Base-by-base conservation (phyloP, 1,284 basidiomycete genomes). In the Mycena sp. region DNA sequence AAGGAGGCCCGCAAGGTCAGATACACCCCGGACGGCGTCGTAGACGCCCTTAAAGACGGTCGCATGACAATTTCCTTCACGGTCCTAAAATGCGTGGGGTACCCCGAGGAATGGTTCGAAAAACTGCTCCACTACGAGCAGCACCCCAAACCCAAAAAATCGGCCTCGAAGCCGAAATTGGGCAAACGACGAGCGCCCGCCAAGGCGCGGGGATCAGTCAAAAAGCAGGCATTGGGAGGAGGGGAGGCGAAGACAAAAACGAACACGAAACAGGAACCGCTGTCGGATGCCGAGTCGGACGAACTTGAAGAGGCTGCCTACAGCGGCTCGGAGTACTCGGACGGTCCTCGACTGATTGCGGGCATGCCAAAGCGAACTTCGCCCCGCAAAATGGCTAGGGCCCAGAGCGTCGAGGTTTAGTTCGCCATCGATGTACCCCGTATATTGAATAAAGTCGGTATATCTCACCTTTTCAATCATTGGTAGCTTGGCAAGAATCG, bases 101-200 rank as follows among this genome's bases (percentile, higher is more conserved):
- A 65, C 52, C 71, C 71, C 8, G 13, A 66, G 22, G 66, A 69
- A 10, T 69, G 67, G 71, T 72, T 69, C 67, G 67, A 72, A 22
- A 25, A 34, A 5, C 44, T 65, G 20, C 20, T 67, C 16, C 52
- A 67, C 22, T 71, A 66, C 44, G 65, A 71, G 44, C 54, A 62
- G 14, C 41, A 71, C 30, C 70, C 70, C 3, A 67, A 71, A 16
- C 70, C 63, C 38, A 60, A 65, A 34, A 2, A 25, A 10, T 13
- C 52, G 38, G 10, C 20, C 14, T 14, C 16, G n/a, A 20, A 20
- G 18, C 7, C 18, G n/a, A 50, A 46, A 62, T 14, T 18, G 3
- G 37, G 59, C 18, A 71, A 71, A 54, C 65, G 69, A 38, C 41
- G 46, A 52, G 38, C n/a, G 52, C 39, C n/a, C 38, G 22, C 18